Evolutionary conservation across 768 basidiomycete species (phyloP).

Genomic region (Boletus rubroflammeus): DNA sequence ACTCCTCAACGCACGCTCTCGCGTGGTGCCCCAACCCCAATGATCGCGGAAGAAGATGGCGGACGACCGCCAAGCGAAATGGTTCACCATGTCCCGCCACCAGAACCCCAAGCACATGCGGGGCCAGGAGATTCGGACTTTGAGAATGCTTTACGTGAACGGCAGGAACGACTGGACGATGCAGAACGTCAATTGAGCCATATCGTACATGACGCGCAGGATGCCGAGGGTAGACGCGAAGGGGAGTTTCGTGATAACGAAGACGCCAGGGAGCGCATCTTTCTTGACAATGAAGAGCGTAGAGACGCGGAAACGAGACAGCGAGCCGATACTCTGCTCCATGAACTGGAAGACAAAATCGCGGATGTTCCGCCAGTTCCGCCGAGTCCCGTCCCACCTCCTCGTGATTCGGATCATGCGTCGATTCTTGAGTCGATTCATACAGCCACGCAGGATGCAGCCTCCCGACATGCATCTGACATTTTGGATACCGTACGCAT

Average conservation of each 20-base stretch:
- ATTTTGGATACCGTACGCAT: conserved; percentile 54
- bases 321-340: conserved; percentile 23
- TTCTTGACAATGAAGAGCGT: conserved; percentile 55
- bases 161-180: conserved; percentile 54
- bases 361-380: conserved; percentile 21
- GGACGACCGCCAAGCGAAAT: conserved; percentile 23
- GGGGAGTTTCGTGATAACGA: conserved; percentile 61
- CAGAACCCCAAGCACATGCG: conserved; percentile 12
- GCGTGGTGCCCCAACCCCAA: conserved; percentile 13
- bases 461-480: conserved; percentile 52
- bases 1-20: conserved; percentile 16
- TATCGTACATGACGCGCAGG: conserved; percentile 46
- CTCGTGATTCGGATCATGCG: conserved; percentile 25
- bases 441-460: conserved; percentile 49
- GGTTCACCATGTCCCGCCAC: conserved; percentile 26
- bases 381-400: conserved; percentile 20
- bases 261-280: conserved; percentile 58
- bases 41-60: conserved; percentile 18
- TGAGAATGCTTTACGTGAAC: conserved; percentile 45
- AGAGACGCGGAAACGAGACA: conserved; percentile 55
- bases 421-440: conserved; percentile 38
- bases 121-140: conserved; percentile 27
- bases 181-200: conserved; percentile 49
- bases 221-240: conserved; percentile 64
- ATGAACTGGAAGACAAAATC: conserved; percentile 29